phyloP scores from a whole-genome alignment of 805 yeast genomes.

The Priceomyces haplophilus region DNA sequence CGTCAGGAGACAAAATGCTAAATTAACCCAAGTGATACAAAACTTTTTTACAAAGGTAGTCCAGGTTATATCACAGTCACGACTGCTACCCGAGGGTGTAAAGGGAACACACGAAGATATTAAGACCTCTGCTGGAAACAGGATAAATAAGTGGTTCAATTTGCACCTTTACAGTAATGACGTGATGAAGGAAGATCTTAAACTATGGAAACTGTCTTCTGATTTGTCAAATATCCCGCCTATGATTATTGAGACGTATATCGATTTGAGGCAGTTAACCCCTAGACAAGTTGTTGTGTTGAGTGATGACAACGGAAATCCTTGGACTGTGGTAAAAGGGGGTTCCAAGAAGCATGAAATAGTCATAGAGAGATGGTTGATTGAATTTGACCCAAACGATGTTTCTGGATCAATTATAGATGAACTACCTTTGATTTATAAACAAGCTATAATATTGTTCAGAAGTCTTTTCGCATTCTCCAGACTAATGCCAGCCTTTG shows the following conservation, averaged over 20 bases:
- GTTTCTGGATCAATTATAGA: constrained; percentile 34
- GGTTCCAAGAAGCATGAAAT: constrained; percentile 72
- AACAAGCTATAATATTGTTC: constrained; percentile 68
- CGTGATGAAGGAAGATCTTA: constrained; percentile 52
- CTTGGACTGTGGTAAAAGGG: constrained; percentile 54
- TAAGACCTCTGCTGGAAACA: constrained; percentile 11
- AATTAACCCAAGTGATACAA: constrained; percentile 45
- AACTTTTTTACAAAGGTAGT: constrained; percentile 66
- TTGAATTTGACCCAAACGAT: constrained; percentile 64
- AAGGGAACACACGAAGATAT: not conserved
- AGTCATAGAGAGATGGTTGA: constrained; percentile 91
- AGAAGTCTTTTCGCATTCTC: constrained; percentile 68
- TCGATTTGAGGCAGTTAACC: constrained; percentile 60
- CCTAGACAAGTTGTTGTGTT: constrained; percentile 59
- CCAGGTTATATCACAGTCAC: constrained; percentile 51
- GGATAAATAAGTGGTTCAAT: constrained; percentile 63
- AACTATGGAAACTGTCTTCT: constrained; percentile 52
- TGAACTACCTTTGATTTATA: constrained; percentile 69
- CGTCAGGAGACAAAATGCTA: constrained; percentile 27
- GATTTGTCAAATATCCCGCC: constrained; percentile 62
- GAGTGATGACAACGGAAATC: constrained; percentile 49
- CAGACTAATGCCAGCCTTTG: constrained; percentile 69
- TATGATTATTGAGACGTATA: constrained; percentile 76
- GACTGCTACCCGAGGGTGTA: constrained; percentile 26
- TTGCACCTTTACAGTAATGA: constrained; percentile 40